Evolutionary conservation across 257 asterid species (phyloP), one percentile per base, ranked within the genome.

Genomic region (Galeopsis tetrahit): DNA sequence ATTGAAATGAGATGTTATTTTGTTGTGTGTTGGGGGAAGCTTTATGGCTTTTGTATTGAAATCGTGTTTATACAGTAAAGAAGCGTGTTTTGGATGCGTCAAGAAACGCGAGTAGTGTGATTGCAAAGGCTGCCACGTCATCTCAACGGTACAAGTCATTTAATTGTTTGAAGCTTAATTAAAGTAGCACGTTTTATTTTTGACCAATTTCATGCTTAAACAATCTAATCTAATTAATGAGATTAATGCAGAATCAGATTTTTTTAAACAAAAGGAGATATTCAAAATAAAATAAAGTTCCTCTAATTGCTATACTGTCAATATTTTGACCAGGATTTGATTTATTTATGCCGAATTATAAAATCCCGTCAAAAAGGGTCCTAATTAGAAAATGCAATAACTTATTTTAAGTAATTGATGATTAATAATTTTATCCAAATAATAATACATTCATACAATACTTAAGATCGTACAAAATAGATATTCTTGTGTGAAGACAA

Each of bases 141-240:
- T 55, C 73, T 8, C 58, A 78, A 74, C 77, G 77, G 82, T 38
- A 63, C 63, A 61, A 39, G 13, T 42, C 33, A 31, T 43, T 51
- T 33, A 56, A 57, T 77, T 72, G 78, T 59, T 66, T 39, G 63
- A 63, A 52, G 3, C 14, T 60, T 42, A 72, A 48, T 66, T 53
- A 72, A 60, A 68, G 72, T 10, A 10, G 65, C 73, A 78, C 75
- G 79, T 78, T 78, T 42, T 35, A 42, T 73, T 78, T 73, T 78
- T 73, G 74, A 49, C 71, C 68, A 15, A 44, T 17, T 65, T 71
- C 78, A 38, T 62, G 15, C 31, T 6, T 6, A 3, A 8, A 4
- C 14, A 1, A 33, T 67, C 51, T 40, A 43, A 40, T 63, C 6
- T 38, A 62, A 62, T 62, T 53, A 53, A 53, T 53, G 60, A 17